Evolutionary conservation across 1,284 basidiomycete species (phyloP), one percentile per base, ranked within the genome.

Genomic region (Lignosus rhinocerotis): DNA sequence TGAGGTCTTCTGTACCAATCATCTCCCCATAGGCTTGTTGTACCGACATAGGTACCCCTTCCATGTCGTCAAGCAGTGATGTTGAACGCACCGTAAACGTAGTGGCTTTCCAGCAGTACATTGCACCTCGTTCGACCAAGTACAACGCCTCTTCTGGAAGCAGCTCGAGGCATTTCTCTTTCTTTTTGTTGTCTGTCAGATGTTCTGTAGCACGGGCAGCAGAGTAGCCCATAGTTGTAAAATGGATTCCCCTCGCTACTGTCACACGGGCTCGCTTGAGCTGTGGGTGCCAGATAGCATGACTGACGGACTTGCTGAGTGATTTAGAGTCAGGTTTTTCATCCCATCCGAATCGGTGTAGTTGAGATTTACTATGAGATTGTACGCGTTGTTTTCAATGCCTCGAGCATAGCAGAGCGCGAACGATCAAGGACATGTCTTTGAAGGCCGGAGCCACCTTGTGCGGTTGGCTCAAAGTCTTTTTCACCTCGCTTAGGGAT

Each of bases 401-500:
- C 88, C 42, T 88, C 85, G 60, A 95, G 88, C 87, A 97, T 93
- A 9, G 95, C 94, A 56, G 82, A 78, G 51, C 95, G 75, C 50
- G 88, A 80, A 39, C 83, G 80, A 58, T 89, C 85, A 17, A 93
- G 77, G 42, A 88, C 79, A 72, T 92, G 88, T 25, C 85, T 76
- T 64, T 96, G 92, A n/a, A 96, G 78, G 55, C 88, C 87, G 48
- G 93, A 92, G 17, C 86, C 84, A 56, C 92, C 84, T 44, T 85
- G 81, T 53, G 82, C 75, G 65, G 81, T 74, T 3, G 96, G 96
- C 72, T 98, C 96, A 66, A 96, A 98, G 67, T 97, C 94, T 72
- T 98, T 97, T 73, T 97, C 95, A 4, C 95, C 95, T 31, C 95
- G 84, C 72, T 93, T 95, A 10, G 95, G 95, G 54, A 97, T 96